Conservation (phyloP, 1,284 basidiomycete species). For the Quambalaria eucalypti region DNA sequence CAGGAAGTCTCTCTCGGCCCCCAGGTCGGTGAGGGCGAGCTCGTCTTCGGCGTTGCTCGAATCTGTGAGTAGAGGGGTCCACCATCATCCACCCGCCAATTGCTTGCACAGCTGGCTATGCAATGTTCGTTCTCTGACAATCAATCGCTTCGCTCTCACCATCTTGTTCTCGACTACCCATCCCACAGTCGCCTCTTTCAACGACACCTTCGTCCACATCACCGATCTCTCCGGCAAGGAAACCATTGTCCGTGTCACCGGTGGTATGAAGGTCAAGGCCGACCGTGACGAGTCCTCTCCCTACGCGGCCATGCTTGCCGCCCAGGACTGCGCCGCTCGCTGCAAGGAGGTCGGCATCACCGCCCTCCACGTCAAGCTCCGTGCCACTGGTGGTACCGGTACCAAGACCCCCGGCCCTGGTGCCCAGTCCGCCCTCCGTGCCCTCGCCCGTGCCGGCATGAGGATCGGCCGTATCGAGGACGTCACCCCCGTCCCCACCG, state of each 20-base stretch:
- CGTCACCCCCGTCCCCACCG: conserved; percentile 92
- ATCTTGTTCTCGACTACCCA: conserved; percentile 9
- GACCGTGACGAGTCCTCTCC: conserved; percentile 99
- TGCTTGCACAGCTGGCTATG: background rate
- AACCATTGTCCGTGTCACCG: conserved; percentile 95
- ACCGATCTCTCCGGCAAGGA: conserved; percentile 98
- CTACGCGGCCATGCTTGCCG: conserved; percentile 98
- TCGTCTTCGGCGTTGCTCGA: conserved; percentile 45
- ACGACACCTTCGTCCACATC: conserved; percentile 98
- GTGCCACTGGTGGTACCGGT: conserved; percentile 94
- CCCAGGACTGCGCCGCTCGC: conserved; percentile 88
- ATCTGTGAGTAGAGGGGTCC: background rate
- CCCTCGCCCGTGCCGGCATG: conserved; percentile 97
- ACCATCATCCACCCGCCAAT: background rate
- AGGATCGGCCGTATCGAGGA: conserved; percentile 86
- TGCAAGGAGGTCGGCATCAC: conserved; percentile 99
- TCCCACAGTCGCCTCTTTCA: conserved; percentile 58
- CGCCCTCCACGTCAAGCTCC: conserved; percentile 92
- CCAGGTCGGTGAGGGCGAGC: conserved; percentile 46
- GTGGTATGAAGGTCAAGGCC: conserved; percentile 99
- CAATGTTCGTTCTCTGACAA: no score
- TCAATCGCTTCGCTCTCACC: background rate
- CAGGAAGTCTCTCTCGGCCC: conserved; percentile 46
- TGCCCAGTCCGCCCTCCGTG: conserved; percentile 95
- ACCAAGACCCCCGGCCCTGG: conserved; percentile 98